Base-by-base conservation (phyloP, 139 green algal species). In the Chlamydomonas sp. region DNA sequence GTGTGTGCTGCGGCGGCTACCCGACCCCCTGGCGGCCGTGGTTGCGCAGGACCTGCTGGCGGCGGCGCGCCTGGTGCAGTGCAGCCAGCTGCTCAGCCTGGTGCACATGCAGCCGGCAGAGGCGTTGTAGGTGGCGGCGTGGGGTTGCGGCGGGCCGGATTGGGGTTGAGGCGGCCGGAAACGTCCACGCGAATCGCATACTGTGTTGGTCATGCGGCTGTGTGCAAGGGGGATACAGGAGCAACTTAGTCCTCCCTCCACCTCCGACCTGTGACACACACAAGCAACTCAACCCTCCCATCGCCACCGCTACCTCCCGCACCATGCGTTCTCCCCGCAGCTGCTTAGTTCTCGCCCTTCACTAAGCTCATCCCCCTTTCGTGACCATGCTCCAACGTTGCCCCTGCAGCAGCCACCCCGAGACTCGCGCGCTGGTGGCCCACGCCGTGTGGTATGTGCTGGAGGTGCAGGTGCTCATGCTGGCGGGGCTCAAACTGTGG, bases 401-500 rank as follows among this genome's bases (percentile, higher is more conserved):
- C 31, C 68, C 49, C 8, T 69, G 14, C 82, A 86, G 82, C 2
- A 6, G 57, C 3, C 71, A 86, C 71, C 71, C 82, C 18, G 82
- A 86, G 72, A 86, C 71, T 6, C 60, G 71, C 64, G 63, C 72
- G 7, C 7, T 86, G 61, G 82, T 61, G 2, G 82, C 82, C n/a
- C 82, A 86, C 82, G 79, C 79, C 71, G 71, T 86, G 9, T 86
- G 82, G 82, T 86, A 80, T 10, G 82, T 80, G 82, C 3, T 86
- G 57, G 82, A 86, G 61, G 71, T 79, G 82, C 0, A 18, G 6
- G 78, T 67, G 15, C 67, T 85, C 10, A 85, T 85, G 80, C 7
- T 85, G 64, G 67, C 80, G 5, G 80, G 67, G 18, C 16, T 85
- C 49, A 60, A 67, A 5, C 3, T 78, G 15, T 85, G 80, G 80